phyloP scores from a whole-genome alignment of 495 filamentous ascomycete species.

The Trypethelium eluteriae region DNA sequence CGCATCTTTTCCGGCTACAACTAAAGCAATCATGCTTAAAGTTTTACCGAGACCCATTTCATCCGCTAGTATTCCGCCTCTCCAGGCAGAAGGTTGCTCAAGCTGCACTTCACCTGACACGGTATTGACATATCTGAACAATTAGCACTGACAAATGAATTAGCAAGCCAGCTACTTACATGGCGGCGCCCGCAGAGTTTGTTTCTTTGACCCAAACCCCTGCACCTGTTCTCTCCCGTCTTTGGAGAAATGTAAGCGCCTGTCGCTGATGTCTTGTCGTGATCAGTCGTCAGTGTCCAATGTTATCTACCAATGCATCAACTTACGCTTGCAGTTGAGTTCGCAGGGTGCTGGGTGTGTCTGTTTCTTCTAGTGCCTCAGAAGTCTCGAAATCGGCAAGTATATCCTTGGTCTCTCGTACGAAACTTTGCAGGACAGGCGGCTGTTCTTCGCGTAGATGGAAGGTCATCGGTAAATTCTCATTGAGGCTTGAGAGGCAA shows the following conservation, averaged over 20 bases:
- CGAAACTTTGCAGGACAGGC: background rate
- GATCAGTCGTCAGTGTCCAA: constrained; percentile 3
- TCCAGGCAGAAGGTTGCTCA: constrained; percentile 26
- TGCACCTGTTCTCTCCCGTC: constrained; percentile 34
- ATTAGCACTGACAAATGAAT: background rate
- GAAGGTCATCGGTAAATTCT: constrained; percentile 22
- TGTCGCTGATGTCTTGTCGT: constrained; percentile 39
- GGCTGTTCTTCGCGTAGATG: constrained; percentile 11
- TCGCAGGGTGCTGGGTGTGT: constrained; percentile 27
- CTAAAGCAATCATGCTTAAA: constrained; percentile 36
- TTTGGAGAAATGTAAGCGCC: constrained; percentile 40
- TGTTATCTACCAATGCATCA: constrained; percentile 1
- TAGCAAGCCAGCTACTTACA: constrained; percentile 1
- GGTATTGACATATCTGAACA: constrained; percentile 29
- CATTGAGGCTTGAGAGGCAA: constrained; percentile 31
- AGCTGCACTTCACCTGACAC: constrained; percentile 25
- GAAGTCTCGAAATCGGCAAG: constrained; percentile 24
- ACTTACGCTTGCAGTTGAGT: constrained; percentile 30
- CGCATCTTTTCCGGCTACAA: constrained; percentile 23
- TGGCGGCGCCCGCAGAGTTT: constrained; percentile 22
- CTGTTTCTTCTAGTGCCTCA: constrained; percentile 22
- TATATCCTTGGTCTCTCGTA: background rate
- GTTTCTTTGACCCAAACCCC: constrained; percentile 18
- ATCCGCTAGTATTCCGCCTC: constrained; percentile 40
- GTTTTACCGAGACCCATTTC: constrained; percentile 41